These are phyloP conservation scores for Leccinum broughii DNA, from an alignment of 768 basidiomycete genomes.

Conservation along the genomic window DNA sequence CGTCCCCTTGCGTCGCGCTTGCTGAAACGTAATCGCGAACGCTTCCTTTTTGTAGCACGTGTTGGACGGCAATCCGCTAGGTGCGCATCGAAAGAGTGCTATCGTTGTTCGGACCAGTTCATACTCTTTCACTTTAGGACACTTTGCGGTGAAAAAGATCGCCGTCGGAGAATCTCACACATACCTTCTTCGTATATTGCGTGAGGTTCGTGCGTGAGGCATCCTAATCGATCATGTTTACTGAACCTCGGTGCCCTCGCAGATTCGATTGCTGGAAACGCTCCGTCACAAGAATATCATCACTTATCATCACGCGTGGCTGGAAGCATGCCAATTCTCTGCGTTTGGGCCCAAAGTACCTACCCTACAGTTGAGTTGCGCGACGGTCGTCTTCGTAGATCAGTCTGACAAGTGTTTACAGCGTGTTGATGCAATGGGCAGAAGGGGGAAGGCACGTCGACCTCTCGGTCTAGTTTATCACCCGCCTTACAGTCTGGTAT, in stretches of 20 bases:
- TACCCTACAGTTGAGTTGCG: constrained; percentile 70
- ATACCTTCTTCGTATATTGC: constrained; percentile 79
- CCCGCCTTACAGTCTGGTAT: neutral
- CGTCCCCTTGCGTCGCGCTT: neutral
- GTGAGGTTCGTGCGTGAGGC: constrained; percentile 53
- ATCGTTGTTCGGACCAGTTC: constrained; percentile 1
- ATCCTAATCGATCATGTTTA: neutral
- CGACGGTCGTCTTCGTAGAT: neutral
- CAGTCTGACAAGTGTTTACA: constrained; percentile 28
- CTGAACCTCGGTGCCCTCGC: neutral
- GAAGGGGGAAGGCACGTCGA: constrained; percentile 68
- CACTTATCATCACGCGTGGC: constrained; percentile 95
- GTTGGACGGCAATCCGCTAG: constrained; percentile 82
- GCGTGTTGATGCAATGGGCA: constrained; percentile 92
- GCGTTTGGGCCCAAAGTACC: constrained; percentile 87
- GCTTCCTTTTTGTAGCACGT: constrained; percentile 55
- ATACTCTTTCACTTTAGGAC: constrained; percentile 43
- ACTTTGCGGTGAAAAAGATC: constrained; percentile 96
- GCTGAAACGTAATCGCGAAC: constrained; percentile 7
- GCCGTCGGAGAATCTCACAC: constrained; percentile 89
- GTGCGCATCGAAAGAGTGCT: constrained; percentile 34
- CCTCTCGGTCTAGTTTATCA: neutral
- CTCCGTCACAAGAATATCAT: constrained; percentile 92
- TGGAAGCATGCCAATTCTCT: constrained; percentile 84
- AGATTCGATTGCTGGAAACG: constrained; percentile 83